Base-by-base conservation (phyloP, 768 basidiomycete species). In the Suillus alpinus region DNA sequence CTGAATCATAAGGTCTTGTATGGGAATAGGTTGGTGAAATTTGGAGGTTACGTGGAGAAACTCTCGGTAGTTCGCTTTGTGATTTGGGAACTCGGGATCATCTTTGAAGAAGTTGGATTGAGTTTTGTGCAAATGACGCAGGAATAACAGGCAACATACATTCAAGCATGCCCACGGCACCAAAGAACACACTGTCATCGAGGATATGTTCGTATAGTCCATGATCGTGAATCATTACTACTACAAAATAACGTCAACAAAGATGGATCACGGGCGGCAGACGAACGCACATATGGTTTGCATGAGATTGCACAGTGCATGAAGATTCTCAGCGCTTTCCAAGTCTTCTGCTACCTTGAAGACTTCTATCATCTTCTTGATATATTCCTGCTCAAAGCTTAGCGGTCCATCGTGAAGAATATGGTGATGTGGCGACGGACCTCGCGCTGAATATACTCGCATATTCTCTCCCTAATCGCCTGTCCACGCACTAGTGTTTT, bases 61-160 rank as follows among this genome's bases (percentile, higher is more conserved):
- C 62, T 95, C 90, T 56, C 96, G 94, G 73, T 98, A 98, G 68
- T 94, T 93, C 56, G 96, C 97, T 77, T 98, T 98, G 77, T 95
- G 88, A n/a, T 78, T 81, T 23, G 96, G 96, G 72, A 96, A 98
- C 66, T 98, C 96, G 64, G 96, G 95, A 69, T 98, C 96, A 72
- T 98, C 95, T 97, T 71, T 41, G 61, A 29, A 61, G 53, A 23
- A 64, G 46, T 51, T 59, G 65, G 57, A 62, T 66, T 69, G 53
- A 63, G 43, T 57, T 60, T 60, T 56, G 56, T 32, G 53, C 47
- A 44, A 40, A 56, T 60, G 14, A 59, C 46, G n/a, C 58, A 36
- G 26, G 58, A 46, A 59, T 29, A 65, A 36, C n/a, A 26, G 8
- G 26, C 23, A 12, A 77, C 92, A 60, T 64, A 96, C 95, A 99